A percentile compares a stretch with the other conserved stretches of the same genome.
phyloP scores from a whole-genome alignment of 2,329 filamentous ascomycete genomes.

The Cordyceps javanica region DNA sequence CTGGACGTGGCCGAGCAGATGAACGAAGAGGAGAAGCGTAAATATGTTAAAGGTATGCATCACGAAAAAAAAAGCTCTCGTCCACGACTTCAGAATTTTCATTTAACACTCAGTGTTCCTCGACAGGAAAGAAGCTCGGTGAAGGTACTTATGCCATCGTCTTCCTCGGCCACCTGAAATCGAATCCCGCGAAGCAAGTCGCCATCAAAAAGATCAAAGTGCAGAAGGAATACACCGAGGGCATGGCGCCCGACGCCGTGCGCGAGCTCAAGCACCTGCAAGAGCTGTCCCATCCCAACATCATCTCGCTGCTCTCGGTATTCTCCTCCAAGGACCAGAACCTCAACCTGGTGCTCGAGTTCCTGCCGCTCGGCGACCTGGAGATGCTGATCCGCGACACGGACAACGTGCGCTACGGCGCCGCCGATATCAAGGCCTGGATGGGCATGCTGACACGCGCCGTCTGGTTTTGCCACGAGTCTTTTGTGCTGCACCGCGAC shows the following conservation, averaged over 20 bases:
- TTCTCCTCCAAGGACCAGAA: conserved; percentile 97
- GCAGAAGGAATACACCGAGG: conserved; percentile 79
- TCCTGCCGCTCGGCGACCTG: conserved; percentile 85
- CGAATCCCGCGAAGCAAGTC: conserved; percentile 66
- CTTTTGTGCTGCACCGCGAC: conserved; percentile 89
- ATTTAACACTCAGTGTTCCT: not conserved
- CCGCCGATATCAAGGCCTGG: conserved; percentile 94
- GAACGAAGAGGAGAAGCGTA: conserved; percentile 74
- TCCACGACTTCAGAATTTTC: too few relatives aligned
- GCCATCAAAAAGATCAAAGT: conserved; percentile 94
- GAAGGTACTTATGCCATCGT: conserved; percentile 97
- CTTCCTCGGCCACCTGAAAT: conserved; percentile 75
- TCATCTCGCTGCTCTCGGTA: conserved; percentile 86
- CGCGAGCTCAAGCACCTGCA: conserved; percentile 94
- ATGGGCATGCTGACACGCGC: conserved; percentile 94
- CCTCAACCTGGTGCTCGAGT: conserved; percentile 91
- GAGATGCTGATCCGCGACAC: conserved; percentile 90
- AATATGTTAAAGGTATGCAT: conserved; percentile 75
- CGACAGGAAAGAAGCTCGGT: conserved; percentile 76
- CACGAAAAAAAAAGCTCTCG: too few relatives aligned
- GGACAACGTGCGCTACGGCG: conserved; percentile 70
- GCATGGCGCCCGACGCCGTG: conserved; percentile 88
- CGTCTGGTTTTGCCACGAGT: conserved; percentile 95
- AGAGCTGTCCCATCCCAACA: conserved; percentile 90
- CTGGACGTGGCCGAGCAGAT: conserved; percentile 70